phyloP scores from a whole-genome alignment of 306 rosid genomes.

The Lagenaria siceraria region DNA sequence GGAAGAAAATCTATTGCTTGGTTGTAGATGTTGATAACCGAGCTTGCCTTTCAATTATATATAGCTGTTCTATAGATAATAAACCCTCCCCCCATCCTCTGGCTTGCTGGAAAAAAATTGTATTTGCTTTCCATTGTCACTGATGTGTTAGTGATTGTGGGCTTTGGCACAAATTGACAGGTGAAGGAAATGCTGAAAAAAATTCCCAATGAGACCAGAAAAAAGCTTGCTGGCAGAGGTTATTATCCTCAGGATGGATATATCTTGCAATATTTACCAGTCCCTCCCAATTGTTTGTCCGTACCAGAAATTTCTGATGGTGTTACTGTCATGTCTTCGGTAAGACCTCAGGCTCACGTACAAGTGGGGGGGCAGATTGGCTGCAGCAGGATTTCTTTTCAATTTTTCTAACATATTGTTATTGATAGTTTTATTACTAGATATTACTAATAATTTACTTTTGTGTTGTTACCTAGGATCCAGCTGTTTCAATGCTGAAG shows the following conservation, averaged over 20 bases:
- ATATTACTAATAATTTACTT: background rate
- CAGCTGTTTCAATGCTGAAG: conserved; percentile 57
- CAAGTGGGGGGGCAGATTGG: conserved; percentile 1
- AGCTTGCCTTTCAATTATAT: background rate
- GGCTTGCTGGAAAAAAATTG: background rate
- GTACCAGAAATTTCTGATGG: conserved; percentile 98
- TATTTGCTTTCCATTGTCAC: background rate
- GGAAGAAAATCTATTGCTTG: too few species aligned
- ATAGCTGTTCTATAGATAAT: background rate
- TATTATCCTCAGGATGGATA: conserved; percentile 91
- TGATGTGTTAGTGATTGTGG: conserved; percentile 5
- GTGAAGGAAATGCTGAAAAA: conserved; percentile 61
- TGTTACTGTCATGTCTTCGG: conserved; percentile 72
- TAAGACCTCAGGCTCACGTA: conserved; percentile 22
- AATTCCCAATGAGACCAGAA: conserved; percentile 51
- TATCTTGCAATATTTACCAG: conserved; percentile 56
- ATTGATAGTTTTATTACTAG: background rate
- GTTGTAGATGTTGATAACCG: background rate
- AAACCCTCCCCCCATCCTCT: background rate
- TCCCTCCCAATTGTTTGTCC: conserved; percentile 87
- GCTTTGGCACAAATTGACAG: conserved; percentile 27
- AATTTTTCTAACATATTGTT: background rate
- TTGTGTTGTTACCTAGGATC: conserved; percentile 47
- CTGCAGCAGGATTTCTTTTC: background rate
- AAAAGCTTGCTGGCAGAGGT: conserved; percentile 59